phyloP scores from a whole-genome alignment of 768 basidiomycete species.

The Russula ochroleuca region DNA sequence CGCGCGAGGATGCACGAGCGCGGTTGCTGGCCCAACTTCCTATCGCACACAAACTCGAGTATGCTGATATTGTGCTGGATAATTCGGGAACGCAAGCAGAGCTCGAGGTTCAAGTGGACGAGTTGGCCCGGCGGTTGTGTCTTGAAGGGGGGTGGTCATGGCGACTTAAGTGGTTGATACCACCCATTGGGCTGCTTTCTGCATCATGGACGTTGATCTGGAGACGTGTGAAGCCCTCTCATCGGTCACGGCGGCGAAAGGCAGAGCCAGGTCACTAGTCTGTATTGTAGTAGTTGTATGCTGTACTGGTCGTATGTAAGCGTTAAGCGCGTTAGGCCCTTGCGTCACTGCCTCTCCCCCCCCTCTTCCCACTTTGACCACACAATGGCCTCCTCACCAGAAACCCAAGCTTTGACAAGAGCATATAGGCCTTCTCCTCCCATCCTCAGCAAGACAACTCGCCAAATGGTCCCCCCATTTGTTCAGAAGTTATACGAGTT shows the following conservation, averaged over 20 bases:
- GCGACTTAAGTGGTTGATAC: slow-evolving; percentile 59
- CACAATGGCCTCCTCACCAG: slow-evolving; percentile 30
- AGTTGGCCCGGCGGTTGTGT: slow-evolving; percentile 40
- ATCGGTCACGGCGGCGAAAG: slow-evolving; percentile 10
- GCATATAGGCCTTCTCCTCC: slow-evolving; percentile 39
- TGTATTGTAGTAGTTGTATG: neutral
- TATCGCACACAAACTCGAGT: slow-evolving; percentile 71
- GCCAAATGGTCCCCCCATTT: slow-evolving; percentile 69
- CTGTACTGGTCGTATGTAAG: neutral
- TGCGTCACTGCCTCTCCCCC: slow-evolving; percentile 4
- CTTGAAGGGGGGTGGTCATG: slow-evolving; percentile 53
- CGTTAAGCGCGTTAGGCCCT: too few relatives aligned
- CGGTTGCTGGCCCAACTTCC: slow-evolving; percentile 80
- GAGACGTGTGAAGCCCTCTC: slow-evolving; percentile 32
- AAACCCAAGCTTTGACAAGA: slow-evolving; percentile 56
- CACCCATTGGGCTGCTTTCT: slow-evolving; percentile 49
- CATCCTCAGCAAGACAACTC: slow-evolving; percentile 44
- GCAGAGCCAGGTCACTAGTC: neutral
- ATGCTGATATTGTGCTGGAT: slow-evolving; percentile 83
- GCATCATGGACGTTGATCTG: slow-evolving; percentile 41
- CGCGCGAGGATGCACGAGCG: slow-evolving; percentile 60
- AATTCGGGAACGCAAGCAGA: slow-evolving; percentile 77
- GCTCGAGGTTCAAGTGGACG: slow-evolving; percentile 52
- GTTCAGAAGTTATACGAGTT: slow-evolving; percentile 91
- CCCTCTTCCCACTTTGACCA: neutral